Percentiles rank a stretch among this genome's conserved stretches.
These are phyloP conservation scores for Lathyrus tuberosus DNA, from an alignment of 306 rosid genomes.

Conservation along the genomic window DNA sequence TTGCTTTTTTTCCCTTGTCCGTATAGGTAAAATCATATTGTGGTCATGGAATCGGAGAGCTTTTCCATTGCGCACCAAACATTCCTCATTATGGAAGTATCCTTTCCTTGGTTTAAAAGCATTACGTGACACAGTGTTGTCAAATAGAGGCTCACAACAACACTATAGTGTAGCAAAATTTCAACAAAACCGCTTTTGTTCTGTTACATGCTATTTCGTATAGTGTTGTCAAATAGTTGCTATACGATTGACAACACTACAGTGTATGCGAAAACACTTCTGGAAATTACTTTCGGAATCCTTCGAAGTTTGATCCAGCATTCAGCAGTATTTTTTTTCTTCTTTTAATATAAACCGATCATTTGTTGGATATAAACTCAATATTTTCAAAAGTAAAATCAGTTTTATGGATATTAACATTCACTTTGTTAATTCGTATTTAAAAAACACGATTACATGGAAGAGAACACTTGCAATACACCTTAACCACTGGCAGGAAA, in stretches of 20 bases:
- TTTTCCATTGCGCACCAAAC: conserved; percentile 93
- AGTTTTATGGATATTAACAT: background rate
- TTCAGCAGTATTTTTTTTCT: background rate
- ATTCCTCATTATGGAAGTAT: conserved; percentile 94
- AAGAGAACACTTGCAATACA: conserved; percentile 19
- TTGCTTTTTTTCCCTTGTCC: conserved; percentile 19
- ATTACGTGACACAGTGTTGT: background rate
- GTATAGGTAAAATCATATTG: conserved; percentile 83
- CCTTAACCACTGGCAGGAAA: conserved; percentile 74
- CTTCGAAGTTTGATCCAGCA: conserved; percentile 11
- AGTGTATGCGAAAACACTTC: background rate
- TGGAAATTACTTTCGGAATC: conserved; percentile 21
- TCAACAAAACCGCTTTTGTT: background rate
- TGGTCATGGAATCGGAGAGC: conserved; percentile 99
- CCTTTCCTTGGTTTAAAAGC: conserved; percentile 45
- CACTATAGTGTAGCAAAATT: background rate
- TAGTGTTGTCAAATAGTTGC: background rate
- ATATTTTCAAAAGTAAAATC: background rate
- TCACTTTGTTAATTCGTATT: conserved; percentile 10
- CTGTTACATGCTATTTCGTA: background rate
- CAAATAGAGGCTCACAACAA: background rate
- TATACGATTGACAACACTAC: background rate
- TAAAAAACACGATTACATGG: conserved; percentile 21
- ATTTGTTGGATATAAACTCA: background rate
- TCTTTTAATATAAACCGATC: background rate